Evolutionary conservation across 2,329 filamentous ascomycete genomes (phyloP), one percentile per base, ranked within the genome.

Genomic region (Pestalotiopsis sp.): DNA sequence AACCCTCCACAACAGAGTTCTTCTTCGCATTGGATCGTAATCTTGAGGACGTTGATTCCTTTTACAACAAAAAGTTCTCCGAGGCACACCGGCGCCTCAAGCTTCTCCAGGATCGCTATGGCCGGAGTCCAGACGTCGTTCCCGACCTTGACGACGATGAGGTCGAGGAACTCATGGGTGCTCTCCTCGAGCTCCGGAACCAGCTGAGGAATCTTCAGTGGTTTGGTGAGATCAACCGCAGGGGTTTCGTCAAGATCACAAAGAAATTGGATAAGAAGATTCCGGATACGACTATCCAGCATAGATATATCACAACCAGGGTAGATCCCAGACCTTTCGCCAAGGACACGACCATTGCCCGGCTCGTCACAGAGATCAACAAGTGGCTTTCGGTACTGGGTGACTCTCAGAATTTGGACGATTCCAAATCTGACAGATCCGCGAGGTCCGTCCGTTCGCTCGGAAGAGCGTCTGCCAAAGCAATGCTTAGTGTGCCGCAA

Each of bases 201-300:
- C 93, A 97, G 77, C 82, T 98, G 73, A 89, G 96, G 69, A 98
- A 98, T 76, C 85, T 99, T 65, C 93, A 97, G 79, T 98, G 95
- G 95, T 99, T 98, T 78, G 95, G 95, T 64, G 95, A 98, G 81
- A 95, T 98, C 76, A 99, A 99, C 80, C 90, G 95, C 65, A 88
- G 93, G 72, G 96, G 96, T 2, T 99, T 99, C 76, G 90, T 97
- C 79, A 99, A 99, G 83, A 99, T 99, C 80, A 97, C 96, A 65
- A 99, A 99, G 85, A 99, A 99, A 82, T 85, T 98, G 60, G 96
- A 99, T 82, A 99, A 99, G 83, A 98, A 97, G 82, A 89, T 98
- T 2, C 87, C 92, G 1, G 87, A 89, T 60, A 89, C 90, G 3
- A 88, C 91, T 64, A 91, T 93, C 0, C 95, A 98, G 82, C 91